Evolutionary conservation across 2,329 filamentous ascomycete species (phyloP).

Genomic region (Grosmannia clavigera): DNA sequence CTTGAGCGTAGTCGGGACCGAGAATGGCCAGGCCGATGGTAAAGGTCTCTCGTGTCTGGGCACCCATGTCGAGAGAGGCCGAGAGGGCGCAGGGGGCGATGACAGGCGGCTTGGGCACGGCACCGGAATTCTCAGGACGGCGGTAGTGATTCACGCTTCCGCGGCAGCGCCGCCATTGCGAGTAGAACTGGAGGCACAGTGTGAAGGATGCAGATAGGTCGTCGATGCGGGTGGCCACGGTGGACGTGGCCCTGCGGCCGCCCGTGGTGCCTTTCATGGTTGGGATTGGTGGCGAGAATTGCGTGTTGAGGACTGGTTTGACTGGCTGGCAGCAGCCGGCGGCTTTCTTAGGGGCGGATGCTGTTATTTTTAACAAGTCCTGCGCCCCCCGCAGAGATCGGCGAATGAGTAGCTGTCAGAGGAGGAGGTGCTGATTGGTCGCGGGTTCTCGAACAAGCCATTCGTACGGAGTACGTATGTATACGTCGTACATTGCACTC

Average conservation of each 20-base stretch:
- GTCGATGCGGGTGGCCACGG: constrained; percentile 17
- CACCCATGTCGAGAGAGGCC: constrained; percentile 22
- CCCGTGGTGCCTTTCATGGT: neutral
- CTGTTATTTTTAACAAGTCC: too few relatives aligned
- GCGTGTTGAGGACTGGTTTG: too few relatives aligned
- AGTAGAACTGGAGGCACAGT: constrained; percentile 20
- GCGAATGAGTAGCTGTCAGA: too few relatives aligned
- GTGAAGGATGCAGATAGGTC: constrained; percentile 20
- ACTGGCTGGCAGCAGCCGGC: too few relatives aligned
- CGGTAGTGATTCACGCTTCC: constrained; percentile 22
- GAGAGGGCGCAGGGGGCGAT: constrained; percentile 18
- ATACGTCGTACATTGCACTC: too few relatives aligned
- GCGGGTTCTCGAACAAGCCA: too few relatives aligned
- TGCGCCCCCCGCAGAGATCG: too few relatives aligned
- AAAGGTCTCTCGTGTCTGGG: constrained; percentile 20
- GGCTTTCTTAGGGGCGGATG: too few relatives aligned
- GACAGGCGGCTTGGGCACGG: constrained; percentile 13
- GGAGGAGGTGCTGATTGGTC: too few relatives aligned
- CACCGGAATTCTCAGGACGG: constrained; percentile 20
- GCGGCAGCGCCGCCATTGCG: constrained; percentile 22
- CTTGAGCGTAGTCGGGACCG: constrained; percentile 21
- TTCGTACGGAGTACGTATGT: too few relatives aligned
- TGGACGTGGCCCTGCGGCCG: neutral
- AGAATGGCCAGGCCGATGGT: constrained; percentile 21
- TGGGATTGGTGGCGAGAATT: neutral